These are phyloP conservation scores for Hagleromyces aurorensis DNA, from an alignment of 805 yeast species.

Conservation along the genomic window DNA sequence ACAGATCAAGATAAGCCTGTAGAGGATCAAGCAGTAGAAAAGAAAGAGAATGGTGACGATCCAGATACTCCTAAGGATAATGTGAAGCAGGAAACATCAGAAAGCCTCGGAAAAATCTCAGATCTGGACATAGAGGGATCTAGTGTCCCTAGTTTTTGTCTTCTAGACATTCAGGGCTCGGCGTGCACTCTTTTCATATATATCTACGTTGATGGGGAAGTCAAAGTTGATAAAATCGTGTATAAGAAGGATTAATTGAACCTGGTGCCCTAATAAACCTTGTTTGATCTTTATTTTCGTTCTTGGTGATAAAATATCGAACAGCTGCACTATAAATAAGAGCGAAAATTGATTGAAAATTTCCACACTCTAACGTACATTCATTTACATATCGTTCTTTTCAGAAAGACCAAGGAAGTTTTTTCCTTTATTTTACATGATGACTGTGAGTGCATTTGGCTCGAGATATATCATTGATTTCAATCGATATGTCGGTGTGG, in stretches of 20 bases:
- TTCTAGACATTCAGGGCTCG: slow-evolving; percentile 75
- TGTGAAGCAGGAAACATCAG: slow-evolving; percentile 6
- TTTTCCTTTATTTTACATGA: slow-evolving; percentile 43
- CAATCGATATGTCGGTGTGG: slow-evolving; percentile 78
- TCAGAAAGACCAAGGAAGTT: slow-evolving; percentile 24
- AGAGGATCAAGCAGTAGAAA: slow-evolving; percentile 7
- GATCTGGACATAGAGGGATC: slow-evolving; percentile 27
- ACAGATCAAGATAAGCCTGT: slow-evolving; percentile 4
- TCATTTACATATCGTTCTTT: too few species aligned
- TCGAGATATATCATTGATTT: slow-evolving; percentile 56
- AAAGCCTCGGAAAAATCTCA: slow-evolving; percentile 16
- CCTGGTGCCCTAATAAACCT: too few species aligned
- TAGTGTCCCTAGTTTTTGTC: slow-evolving; percentile 76
- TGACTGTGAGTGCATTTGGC: slow-evolving; percentile 99
- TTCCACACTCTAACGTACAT: slow-evolving; percentile 1
- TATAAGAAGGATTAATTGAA: slow-evolving; percentile 49
- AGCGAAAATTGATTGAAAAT: too few species aligned
- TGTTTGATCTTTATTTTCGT: too few species aligned
- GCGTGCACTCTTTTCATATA: slow-evolving; percentile 79
- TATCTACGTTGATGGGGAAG: slow-evolving; percentile 70
- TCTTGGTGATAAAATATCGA: slow-evolving; percentile 2
- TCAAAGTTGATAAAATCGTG: slow-evolving; percentile 82
- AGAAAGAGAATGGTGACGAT: slow-evolving; percentile 6
- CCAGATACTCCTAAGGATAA: slow-evolving; percentile 11
- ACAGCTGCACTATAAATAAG: too few species aligned